phyloP scores from a whole-genome alignment of 768 basidiomycete species.

The Trichaptum fuscoviolaceum region DNA sequence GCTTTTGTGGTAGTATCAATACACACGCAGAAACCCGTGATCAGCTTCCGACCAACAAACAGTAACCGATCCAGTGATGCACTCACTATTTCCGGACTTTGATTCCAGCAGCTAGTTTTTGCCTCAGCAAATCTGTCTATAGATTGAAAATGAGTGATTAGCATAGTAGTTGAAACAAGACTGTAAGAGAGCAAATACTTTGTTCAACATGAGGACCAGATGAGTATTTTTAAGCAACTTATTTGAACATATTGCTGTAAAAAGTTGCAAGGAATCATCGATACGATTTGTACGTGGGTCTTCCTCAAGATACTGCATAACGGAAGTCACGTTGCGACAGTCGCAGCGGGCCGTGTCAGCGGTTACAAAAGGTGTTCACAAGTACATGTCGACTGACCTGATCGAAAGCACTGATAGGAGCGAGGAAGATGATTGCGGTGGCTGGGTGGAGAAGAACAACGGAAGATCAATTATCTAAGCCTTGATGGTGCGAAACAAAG shows the following conservation, averaged over 20 bases:
- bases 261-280: conserved; percentile 77
- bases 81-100: conserved; percentile 75
- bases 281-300: conserved; percentile 75
- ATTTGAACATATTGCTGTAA: conserved; percentile 70
- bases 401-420: conserved; percentile 83
- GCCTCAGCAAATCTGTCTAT: conserved; percentile 66
- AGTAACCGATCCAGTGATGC: conserved; percentile 1
- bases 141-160: conserved; percentile 5
- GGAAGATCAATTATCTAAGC: not conserved
- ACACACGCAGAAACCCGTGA: conserved; percentile 6
- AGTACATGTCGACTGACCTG: conserved; percentile 40
- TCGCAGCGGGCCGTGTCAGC: not conserved
- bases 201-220: conserved; percentile 73
- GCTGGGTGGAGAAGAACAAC: conserved; percentile 33
- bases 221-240: conserved; percentile 67
- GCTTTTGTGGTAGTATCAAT: conserved; percentile 29
- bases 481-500: conserved; percentile 3
- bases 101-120: conserved; percentile 64
- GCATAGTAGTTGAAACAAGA: conserved; percentile 8
- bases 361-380: not conserved
- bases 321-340: conserved; percentile 2
- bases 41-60: conserved; percentile 3
- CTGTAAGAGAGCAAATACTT: conserved; percentile 37
- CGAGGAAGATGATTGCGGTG: conserved; percentile 81
- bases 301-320: conserved; percentile 69